Percentiles rank a stretch among this genome's conserved stretches.
Conservation (phyloP, 2,329 filamentous ascomycete genomes). For the Tolypocladium endophyticum region DNA sequence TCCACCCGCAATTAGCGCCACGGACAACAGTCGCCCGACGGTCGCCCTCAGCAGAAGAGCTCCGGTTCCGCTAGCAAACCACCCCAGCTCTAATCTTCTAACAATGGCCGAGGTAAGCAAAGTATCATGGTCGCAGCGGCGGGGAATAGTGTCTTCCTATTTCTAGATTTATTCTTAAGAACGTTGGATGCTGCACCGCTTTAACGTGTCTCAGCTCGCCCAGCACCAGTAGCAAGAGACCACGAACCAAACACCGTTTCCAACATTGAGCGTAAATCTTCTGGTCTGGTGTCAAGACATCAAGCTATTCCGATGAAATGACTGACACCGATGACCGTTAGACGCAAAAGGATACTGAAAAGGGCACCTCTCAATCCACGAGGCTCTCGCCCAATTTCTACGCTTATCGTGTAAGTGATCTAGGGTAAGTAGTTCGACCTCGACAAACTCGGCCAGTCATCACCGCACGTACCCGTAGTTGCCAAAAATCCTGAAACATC, state of each 20-base stretch:
- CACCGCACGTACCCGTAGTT: no score
- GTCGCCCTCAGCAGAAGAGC: not conserved
- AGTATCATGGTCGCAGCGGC: not conserved
- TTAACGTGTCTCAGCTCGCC: not conserved
- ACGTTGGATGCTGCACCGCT: no score
- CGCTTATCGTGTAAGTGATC: not conserved
- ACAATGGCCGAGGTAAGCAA: no score
- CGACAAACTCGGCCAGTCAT: no score
- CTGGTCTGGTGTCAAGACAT: no score
- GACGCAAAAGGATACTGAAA: no score
- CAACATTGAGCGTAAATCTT: no score
- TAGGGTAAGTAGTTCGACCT: not conserved
- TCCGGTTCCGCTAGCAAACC: not conserved
- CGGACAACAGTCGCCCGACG: constrained; percentile 3
- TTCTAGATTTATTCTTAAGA: not conserved
- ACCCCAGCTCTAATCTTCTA: not conserved
- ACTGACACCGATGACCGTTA: no score
- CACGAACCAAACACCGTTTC: no score
- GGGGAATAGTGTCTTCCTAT: not conserved
- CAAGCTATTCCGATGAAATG: no score
- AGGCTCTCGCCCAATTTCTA: not conserved
- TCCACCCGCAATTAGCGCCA: not conserved
- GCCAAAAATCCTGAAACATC: not conserved
- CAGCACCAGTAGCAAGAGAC: no score
- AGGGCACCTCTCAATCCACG: no score